Evolutionary conservation across 2,329 filamentous ascomycete genomes (phyloP), one percentile per base, ranked within the genome.

Genomic region (Fusarium pseudocircinatum): DNA sequence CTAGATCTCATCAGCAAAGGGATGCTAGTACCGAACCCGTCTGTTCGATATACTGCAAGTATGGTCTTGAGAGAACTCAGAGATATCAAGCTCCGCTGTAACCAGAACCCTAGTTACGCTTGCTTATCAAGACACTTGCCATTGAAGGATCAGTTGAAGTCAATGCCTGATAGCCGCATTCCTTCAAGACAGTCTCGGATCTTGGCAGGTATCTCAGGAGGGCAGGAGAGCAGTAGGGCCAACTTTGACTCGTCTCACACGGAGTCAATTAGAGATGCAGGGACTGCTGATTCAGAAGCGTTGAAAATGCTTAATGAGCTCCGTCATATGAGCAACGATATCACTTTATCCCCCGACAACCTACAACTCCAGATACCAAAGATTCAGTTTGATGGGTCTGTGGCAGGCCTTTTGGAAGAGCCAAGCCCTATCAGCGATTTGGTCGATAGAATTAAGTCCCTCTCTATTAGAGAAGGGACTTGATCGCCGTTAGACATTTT

Each of bases 401-500:
- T 54, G 7, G 34, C 4, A n/a, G 24, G 24, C 5, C 20, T 39
- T n/a, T 6, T 40, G 7, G 7, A 28, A 7, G 14, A 54, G n/a
- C 2, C 1, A 2, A 54, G 34, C 24, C 24, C 34, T n/a, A 18
- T 28, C 7, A 37, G 15, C 20, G 50, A 53, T 26, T 37, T 53
- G 6, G 16, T 37, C 13, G 3, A 37, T 37, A 3, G 13, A 5
- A 6, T 37, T 1, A 4, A 53, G 7, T 53, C 32, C 3, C 32
- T 36, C 7, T 53, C 32, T 5, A 9, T 53, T 2, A 16, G 4
- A n/a, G 34, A 53, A 18, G 39, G 6, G 18, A 16, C 10, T 37
- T 37, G 7, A 26, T 0, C 0, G 4, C 12, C 9, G 1, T 12
- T 37, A 34, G 16, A 11, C 30, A 20, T 4, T 2, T 13, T 24